Evolutionary conservation across 352 stramenopile species (phyloP), one percentile per base, ranked within the genome.

Genomic region (Phytophthora nicotianae): DNA sequence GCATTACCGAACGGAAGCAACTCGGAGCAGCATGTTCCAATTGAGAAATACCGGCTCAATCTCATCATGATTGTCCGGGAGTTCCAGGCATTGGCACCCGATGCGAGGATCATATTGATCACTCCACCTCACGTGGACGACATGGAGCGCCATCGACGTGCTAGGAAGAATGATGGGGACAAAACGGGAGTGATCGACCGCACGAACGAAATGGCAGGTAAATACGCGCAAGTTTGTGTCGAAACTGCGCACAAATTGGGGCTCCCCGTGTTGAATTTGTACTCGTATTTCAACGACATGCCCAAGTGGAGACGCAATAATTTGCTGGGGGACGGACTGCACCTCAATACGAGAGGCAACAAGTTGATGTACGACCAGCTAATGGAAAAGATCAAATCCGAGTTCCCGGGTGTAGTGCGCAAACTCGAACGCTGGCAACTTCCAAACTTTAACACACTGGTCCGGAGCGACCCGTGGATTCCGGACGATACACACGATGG

Each of bases 321-420:
- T 27, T 54, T 70, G 50, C 58, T 88, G n/a, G 67, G 62, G 23
- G 80, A 89, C 51, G 80, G 77, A 5, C 64, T 88, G 17, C 77
- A 89, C 58, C 70, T 89, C 11, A 83, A 52, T 32, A 50, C 49
- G 32, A 75, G 69, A 46, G 80, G 80, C 35, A 89, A 89, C 58
- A 66, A 57, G n/a, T 27, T 83, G 17, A 68, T 86, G 62, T 68
- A 80, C 41, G 46, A 81, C 43, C 67, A 76, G 23, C 59, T 86
- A 5, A 37, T 68, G 24, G 60, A 58, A 13, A 75, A 72, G 52
- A 79, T 84, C 50, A 63, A 63, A 27, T 38, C 16, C 23, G 58
- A 68, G 52, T 76, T 73, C 61, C 68, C 66, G 21, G 56, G 47
- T 8, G 61, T 74, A 2, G 47, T 57, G 51, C 50, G 32, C 40